Evolutionary conservation across 495 filamentous ascomycete species (phyloP).

Genomic region (Penicillium malachiteum): DNA sequence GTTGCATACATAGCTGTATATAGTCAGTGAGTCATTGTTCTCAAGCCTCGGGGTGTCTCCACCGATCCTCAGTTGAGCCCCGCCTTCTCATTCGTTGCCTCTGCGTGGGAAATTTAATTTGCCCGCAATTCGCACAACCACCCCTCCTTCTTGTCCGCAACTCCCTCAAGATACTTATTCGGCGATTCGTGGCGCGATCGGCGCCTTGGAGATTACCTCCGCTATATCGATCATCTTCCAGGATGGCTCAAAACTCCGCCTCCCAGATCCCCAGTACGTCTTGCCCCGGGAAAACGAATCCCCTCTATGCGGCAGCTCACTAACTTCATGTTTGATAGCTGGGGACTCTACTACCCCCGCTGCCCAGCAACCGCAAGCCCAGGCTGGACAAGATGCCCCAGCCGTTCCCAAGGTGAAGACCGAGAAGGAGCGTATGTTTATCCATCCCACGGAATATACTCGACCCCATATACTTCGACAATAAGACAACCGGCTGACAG

Average conservation of each 20-base stretch:
- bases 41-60: conserved; percentile 19
- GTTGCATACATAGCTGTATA: not conserved
- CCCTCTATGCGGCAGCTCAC: not conserved
- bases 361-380: conserved; percentile 43
- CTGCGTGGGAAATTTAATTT: conserved; percentile 34
- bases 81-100: conserved; percentile 31
- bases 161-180: conserved; percentile 49
- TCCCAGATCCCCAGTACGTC: conserved; percentile 55
- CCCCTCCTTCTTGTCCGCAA: conserved; percentile 27
- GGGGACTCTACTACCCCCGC: conserved; percentile 53
- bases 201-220: conserved; percentile 49
- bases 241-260: conserved; percentile 60
- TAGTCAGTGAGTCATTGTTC: conserved; percentile 7
- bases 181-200: conserved; percentile 49
- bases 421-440: conserved; percentile 55
- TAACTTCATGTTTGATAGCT: conserved; percentile 32
- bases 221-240: conserved; percentile 47
- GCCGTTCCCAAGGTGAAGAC: conserved; percentile 56
- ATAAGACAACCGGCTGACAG: conserved; percentile 19
- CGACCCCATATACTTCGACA: not conserved
- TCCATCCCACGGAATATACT: not conserved
- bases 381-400: conserved; percentile 46
- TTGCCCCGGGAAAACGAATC: not conserved
- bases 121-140: conserved; percentile 38
- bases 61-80: conserved; percentile 28